Conservation (phyloP, 2,329 filamentous ascomycete genomes). For the Colletotrichum melonis region DNA sequence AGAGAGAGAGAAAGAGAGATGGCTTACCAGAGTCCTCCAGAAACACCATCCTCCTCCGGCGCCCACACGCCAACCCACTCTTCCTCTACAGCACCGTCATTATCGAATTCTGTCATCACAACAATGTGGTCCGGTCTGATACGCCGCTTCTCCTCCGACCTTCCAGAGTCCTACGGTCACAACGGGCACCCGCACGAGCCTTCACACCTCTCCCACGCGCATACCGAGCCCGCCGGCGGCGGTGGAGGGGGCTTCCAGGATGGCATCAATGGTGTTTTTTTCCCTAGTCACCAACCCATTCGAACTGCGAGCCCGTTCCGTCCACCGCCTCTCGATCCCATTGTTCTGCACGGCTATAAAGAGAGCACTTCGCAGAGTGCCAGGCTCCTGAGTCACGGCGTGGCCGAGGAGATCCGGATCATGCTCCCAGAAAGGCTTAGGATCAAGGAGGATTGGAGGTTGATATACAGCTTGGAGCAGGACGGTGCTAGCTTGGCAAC, state of each 20-base stretch:
- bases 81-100: slow-evolving; percentile 41
- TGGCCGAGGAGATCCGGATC: slow-evolving; percentile 93
- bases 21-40: slow-evolving; percentile 30
- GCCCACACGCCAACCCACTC: slow-evolving; percentile 42
- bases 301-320: slow-evolving; percentile 83
- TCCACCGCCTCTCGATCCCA: slow-evolving; percentile 86
- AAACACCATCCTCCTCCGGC: slow-evolving; percentile 41
- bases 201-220: slow-evolving; percentile 40
- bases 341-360: slow-evolving; percentile 76
- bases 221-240: slow-evolving; percentile 37
- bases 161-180: slow-evolving; percentile 42
- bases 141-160: slow-evolving; percentile 71
- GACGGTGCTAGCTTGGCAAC: slow-evolving; percentile 90
- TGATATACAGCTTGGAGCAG: slow-evolving; percentile 91
- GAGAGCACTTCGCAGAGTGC: slow-evolving; percentile 68
- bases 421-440: slow-evolving; percentile 89
- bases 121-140: slow-evolving; percentile 71
- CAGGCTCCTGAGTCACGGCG: slow-evolving; percentile 74
- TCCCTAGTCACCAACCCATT: slow-evolving; percentile 57
- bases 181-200: slow-evolving; percentile 37
- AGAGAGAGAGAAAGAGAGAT: slow-evolving; percentile 1
- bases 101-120: slow-evolving; percentile 46
- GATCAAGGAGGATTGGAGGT: slow-evolving; percentile 85
- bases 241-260: slow-evolving; percentile 45
- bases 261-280: slow-evolving; percentile 70